Evolutionary conservation across 169 alveolate species (phyloP).

Genomic region (Plasmodium sp.): DNA sequence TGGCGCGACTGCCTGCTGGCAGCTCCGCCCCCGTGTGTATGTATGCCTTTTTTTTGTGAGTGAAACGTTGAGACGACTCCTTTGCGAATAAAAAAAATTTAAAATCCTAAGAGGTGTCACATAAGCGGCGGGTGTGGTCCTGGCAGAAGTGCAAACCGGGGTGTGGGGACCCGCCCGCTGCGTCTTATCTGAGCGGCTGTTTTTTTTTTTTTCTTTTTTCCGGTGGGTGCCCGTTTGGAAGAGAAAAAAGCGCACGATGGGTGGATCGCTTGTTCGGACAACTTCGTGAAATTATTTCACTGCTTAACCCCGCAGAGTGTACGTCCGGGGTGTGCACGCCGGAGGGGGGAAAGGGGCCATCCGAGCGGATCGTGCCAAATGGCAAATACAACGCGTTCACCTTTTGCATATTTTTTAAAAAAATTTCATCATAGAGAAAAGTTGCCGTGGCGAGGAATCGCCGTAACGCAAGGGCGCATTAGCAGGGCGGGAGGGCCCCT

Average conservation of each 20-base stretch:
- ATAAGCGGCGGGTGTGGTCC: background rate
- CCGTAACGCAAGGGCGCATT: background rate
- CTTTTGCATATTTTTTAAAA: slow-evolving; percentile 2
- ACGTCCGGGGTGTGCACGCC: background rate
- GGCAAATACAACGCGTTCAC: too few relatives aligned
- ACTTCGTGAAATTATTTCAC: background rate
- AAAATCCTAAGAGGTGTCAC: background rate
- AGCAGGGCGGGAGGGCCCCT: background rate
- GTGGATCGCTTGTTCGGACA: background rate
- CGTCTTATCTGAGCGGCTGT: background rate
- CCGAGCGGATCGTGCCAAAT: too few relatives aligned
- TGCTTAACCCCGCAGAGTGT: background rate
- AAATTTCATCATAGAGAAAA: background rate
- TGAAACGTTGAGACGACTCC: background rate
- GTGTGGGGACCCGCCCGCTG: background rate
- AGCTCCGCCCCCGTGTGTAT: background rate
- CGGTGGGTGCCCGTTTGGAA: background rate
- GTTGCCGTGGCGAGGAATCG: background rate
- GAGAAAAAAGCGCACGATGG: too few relatives aligned
- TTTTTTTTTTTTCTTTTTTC: too few relatives aligned
- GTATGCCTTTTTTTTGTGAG: background rate
- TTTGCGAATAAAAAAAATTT: background rate
- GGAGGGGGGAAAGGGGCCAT: background rate
- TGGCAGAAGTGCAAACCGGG: background rate
- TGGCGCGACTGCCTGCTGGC: background rate